Conservation (phyloP, 306 rosid genomes). For the Purshia tridentata region DNA sequence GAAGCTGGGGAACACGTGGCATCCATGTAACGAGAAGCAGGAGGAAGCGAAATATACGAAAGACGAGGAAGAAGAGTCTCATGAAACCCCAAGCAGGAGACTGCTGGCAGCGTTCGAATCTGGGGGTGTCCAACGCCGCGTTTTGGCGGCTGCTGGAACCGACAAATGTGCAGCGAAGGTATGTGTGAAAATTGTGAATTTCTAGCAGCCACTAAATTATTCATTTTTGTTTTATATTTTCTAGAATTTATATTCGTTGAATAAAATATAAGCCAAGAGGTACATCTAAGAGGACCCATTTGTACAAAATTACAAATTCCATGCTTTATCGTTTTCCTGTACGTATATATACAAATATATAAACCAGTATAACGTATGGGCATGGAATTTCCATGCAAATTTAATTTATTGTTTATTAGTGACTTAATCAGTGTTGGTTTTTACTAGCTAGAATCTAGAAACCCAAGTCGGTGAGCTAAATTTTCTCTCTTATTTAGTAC, state of each 20-base stretch:
- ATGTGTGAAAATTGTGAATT: not conserved
- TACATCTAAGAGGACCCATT: not conserved
- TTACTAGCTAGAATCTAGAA: not conserved
- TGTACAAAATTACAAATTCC: no score
- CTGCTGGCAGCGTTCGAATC: conserved; percentile 28
- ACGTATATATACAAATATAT: not conserved
- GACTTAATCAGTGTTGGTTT: not conserved
- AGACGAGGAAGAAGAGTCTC: not conserved
- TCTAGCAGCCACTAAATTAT: not conserved
- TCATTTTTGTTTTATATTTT: not conserved
- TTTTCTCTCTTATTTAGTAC: not conserved
- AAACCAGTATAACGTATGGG: not conserved
- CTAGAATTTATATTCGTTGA: not conserved
- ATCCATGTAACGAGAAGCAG: conserved; percentile 46
- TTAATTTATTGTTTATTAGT: not conserved
- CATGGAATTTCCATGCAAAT: not conserved
- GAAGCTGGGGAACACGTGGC: conserved; percentile 63
- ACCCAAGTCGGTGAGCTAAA: not conserved
- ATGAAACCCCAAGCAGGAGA: conserved; percentile 29
- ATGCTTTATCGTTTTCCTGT: no score
- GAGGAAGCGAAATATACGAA: not conserved
- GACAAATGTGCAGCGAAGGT: conserved; percentile 58
- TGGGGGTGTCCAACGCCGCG: conserved; percentile 36
- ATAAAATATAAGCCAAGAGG: not conserved
- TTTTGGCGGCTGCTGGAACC: conserved; percentile 45